A percentile compares a stretch with the other conserved stretches of the same genome.
Conservation (phyloP, 2,329 filamentous ascomycete species). For the Tolypocladium tundrense region DNA sequence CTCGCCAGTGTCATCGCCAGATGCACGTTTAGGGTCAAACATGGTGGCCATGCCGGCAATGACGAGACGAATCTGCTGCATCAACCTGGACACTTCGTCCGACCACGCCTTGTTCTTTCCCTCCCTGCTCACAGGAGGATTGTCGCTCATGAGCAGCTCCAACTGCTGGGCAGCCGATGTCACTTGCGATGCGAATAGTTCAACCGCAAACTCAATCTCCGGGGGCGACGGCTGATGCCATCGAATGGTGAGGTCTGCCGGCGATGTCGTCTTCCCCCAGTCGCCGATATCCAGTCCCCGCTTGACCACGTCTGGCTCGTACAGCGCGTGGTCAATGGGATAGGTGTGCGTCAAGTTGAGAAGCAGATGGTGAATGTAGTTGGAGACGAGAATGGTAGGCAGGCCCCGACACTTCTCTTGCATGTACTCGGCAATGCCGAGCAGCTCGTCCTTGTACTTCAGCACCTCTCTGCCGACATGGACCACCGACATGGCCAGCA, state of each 20-base stretch:
- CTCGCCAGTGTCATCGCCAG: slow-evolving; percentile 35
- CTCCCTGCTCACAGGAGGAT: slow-evolving; percentile 75
- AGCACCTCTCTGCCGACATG: slow-evolving; percentile 88
- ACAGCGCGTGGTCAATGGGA: slow-evolving; percentile 78
- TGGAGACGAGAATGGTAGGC: slow-evolving; percentile 91
- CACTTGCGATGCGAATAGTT: slow-evolving; percentile 78
- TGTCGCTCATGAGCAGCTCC: slow-evolving; percentile 67
- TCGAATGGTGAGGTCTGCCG: slow-evolving; percentile 67
- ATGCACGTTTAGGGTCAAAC: slow-evolving; percentile 70
- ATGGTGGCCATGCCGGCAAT: slow-evolving; percentile 82
- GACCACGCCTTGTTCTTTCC: slow-evolving; percentile 99
- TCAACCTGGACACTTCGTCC: slow-evolving; percentile 83
- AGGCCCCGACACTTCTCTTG: slow-evolving; percentile 90
- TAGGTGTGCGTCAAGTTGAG: slow-evolving; percentile 94
- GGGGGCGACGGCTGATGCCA: slow-evolving; percentile 80
- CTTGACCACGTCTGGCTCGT: slow-evolving; percentile 65
- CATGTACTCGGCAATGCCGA: slow-evolving; percentile 91
- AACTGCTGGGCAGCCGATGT: slow-evolving; percentile 66
- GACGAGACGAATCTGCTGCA: slow-evolving; percentile 80
- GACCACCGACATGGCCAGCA: slow-evolving; percentile 96
- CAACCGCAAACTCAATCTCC: slow-evolving; percentile 81
- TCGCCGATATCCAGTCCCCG: slow-evolving; percentile 65
- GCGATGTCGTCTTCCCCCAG: slow-evolving; percentile 73
- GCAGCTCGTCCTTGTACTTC: slow-evolving; percentile 78
- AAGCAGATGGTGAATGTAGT: slow-evolving; percentile 92